Conservation (phyloP, 2,329 filamentous ascomycete species). For the Epicoccum nigrum region DNA sequence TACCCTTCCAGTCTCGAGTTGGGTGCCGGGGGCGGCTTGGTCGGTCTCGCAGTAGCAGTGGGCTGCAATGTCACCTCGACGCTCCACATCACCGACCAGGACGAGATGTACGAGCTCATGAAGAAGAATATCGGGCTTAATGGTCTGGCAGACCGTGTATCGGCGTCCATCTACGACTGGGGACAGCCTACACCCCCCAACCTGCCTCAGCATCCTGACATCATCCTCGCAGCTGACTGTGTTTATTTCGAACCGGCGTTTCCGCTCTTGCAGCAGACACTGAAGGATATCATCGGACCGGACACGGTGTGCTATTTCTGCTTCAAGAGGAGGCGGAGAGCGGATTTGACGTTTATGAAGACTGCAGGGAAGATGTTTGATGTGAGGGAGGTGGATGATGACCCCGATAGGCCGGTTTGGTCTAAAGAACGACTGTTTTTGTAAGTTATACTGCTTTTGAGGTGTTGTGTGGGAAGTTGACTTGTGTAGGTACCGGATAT, state of each 20-base stretch:
- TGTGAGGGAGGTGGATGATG: slow-evolving; percentile 56
- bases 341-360: slow-evolving; percentile 61
- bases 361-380: slow-evolving; percentile 56
- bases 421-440: slow-evolving; percentile 57
- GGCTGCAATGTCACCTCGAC: slow-evolving; percentile 59
- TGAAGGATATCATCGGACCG: slow-evolving; percentile 72
- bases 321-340: slow-evolving; percentile 90
- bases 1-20: slow-evolving; percentile 76
- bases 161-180: slow-evolving; percentile 81
- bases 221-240: slow-evolving; percentile 94
- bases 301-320: slow-evolving; percentile 80
- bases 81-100: slow-evolving; percentile 86
- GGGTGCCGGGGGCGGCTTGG: slow-evolving; percentile 88
- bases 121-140: slow-evolving; percentile 86
- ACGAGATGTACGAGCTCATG: slow-evolving; percentile 86
- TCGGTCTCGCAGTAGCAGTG: slow-evolving; percentile 68
- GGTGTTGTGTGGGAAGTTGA: neutral
- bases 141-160: slow-evolving; percentile 65
- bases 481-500: slow-evolving; percentile 28
- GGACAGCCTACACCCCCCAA: slow-evolving; percentile 51
- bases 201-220: slow-evolving; percentile 67
- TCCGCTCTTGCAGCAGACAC: slow-evolving; percentile 79
- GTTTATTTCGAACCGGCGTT: slow-evolving; percentile 98
- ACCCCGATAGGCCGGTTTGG: slow-evolving; percentile 55
- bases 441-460: slow-evolving; percentile 42